Conservation (phyloP, 2,329 filamentous ascomycete genomes). For the Colletotrichum cereale region DNA sequence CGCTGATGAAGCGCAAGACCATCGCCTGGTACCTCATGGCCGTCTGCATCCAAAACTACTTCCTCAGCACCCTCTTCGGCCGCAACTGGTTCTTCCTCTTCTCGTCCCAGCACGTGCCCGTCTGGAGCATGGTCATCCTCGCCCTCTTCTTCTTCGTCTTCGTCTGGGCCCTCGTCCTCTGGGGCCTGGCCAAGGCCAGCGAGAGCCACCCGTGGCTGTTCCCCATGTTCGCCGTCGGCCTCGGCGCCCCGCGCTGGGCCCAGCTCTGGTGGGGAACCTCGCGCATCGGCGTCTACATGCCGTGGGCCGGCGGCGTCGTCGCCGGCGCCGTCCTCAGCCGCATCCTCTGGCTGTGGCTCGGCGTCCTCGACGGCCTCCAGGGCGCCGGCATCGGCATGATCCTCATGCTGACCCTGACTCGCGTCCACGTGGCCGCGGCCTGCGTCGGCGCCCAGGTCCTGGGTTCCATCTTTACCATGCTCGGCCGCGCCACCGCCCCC, state of each 20-base stretch:
- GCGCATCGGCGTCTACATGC: constrained; percentile 70
- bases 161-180: constrained; percentile 68
- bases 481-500: constrained; percentile 70
- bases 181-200: constrained; percentile 64
- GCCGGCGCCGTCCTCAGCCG: constrained; percentile 67
- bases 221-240: constrained; percentile 75
- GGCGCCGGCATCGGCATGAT: constrained; percentile 78
- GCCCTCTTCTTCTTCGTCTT: constrained; percentile 66
- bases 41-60: constrained; percentile 76
- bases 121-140: constrained; percentile 69
- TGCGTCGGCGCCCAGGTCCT: constrained; percentile 72
- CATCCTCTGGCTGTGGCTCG: constrained; percentile 72
- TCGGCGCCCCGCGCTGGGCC: constrained; percentile 74
- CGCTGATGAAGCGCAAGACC: constrained; percentile 72
- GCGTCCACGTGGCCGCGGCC: constrained; percentile 74
- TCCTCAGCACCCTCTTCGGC: constrained; percentile 74
- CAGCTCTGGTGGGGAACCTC: constrained; percentile 76
- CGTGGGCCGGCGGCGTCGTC: constrained; percentile 70
- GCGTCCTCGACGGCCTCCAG: constrained; percentile 73
- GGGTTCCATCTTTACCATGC: constrained; percentile 72
- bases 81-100: constrained; percentile 77
- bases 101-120: constrained; percentile 65
- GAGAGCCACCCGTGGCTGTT: constrained; percentile 75
- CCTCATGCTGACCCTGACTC: constrained; percentile 72
- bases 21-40: constrained; percentile 76